Conservation (phyloP, 805 yeast genomes). For the Brettanomyces sp. region DNA sequence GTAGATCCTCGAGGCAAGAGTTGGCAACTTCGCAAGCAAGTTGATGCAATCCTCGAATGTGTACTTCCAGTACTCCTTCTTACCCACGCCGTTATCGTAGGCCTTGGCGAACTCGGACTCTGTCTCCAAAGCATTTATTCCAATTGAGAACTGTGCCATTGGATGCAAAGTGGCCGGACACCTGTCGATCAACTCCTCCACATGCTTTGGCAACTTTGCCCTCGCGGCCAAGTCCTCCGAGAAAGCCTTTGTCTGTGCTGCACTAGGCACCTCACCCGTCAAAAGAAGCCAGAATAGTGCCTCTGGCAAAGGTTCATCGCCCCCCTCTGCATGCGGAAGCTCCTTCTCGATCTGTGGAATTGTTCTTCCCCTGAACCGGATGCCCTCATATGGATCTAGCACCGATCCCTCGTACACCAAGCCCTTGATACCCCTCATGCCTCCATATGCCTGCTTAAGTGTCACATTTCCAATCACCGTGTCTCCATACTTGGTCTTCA, state of each 20-base stretch:
- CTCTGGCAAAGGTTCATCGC: constrained; percentile 62
- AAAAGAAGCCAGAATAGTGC: constrained; percentile 73
- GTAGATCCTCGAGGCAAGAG: constrained; percentile 75
- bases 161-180: constrained; percentile 74
- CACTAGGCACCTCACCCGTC: constrained; percentile 78
- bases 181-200: constrained; percentile 59
- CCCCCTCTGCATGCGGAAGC: constrained; percentile 68
- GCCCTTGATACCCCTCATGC: constrained; percentile 83
- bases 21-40: constrained; percentile 73
- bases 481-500: constrained; percentile 86
- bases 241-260: constrained; percentile 57
- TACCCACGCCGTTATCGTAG: constrained; percentile 73
- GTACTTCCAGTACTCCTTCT: constrained; percentile 78
- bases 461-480: constrained; percentile 65
- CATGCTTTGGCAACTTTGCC: constrained; percentile 70
- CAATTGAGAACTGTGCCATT: constrained; percentile 85
- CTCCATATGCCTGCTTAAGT: constrained; percentile 81
- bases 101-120: constrained; percentile 82
- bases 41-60: constrained; percentile 75
- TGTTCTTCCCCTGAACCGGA: constrained; percentile 76
- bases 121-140: constrained; percentile 69
- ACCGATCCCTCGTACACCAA: constrained; percentile 87
- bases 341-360: constrained; percentile 69
- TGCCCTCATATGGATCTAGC: constrained; percentile 77
- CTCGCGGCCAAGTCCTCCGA: constrained; percentile 74